Base-by-base conservation (phyloP, 768 basidiomycete species). In the Rhizopogon salebrosus region DNA sequence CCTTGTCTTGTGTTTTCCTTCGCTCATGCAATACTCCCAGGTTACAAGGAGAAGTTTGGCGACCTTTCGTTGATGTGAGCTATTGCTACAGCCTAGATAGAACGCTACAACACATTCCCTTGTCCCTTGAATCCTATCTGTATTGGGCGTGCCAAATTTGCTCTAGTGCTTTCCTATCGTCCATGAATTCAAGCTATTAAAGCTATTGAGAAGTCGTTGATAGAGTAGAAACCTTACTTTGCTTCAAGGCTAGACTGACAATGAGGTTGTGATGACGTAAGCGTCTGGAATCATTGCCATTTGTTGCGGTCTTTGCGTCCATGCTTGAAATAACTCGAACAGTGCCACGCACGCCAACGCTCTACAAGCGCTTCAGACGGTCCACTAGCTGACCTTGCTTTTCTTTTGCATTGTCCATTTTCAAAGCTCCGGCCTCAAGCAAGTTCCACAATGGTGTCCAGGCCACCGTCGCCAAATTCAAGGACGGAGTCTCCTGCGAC, bases 11-110 rank as follows among this genome's bases (percentile, higher is more conserved):
- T 22, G 16, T 16, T 27, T 42, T 31, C 14, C 16, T n/a, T 34
- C 5, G 24, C 16, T 34, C 9, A n/a, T 57, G 53, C 29, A 59
- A 36, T 37, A 53, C 37, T 18, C 48, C 31, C 62, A 89, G 87
- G 89, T 35, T 91, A 91, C 83, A 86, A 90, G 79, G 93, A 95
- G 82, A 95, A 95, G 77, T 95, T 94, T 70, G 93, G 93, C 66
- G 92, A 95, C 70, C 83, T 95, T 71, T 87, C 90, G 56, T 77
- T 95, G 68, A 84, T 94, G 84, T 95, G 89, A 78, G 70, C 54
- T 31, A 51, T 20, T 22, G 65, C 52, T 63, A 59, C 59, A 61
- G 61, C 55, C 46, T 24, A 54, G 13, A 48, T 48, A 58, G 45
- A 46, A 20, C 45, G 23, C 34, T 46, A 20, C 45, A 34, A 31